Evolutionary conservation across 2,329 filamentous ascomycete species (phyloP).

Genomic region (Zymoseptoria tritici): DNA sequence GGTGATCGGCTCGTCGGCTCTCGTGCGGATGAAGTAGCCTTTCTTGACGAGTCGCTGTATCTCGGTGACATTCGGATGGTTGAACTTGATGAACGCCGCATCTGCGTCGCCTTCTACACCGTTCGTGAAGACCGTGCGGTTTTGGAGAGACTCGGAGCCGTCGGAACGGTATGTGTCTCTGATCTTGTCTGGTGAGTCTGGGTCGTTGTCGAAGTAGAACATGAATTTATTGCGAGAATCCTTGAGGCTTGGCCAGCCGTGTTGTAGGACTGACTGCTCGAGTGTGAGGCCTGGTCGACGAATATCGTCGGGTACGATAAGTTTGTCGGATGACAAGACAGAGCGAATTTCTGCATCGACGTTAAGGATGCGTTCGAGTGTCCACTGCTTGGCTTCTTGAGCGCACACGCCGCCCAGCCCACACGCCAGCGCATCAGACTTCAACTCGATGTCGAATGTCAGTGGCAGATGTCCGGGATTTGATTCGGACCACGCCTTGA

Average conservation of each 20-base stretch:
- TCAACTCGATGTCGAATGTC: conserved; percentile 45
- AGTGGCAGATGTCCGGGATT: conserved; percentile 42
- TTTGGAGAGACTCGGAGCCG: conserved; percentile 34
- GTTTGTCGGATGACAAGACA: conserved; percentile 34
- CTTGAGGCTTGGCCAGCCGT: conserved; percentile 45
- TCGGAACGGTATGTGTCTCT: conserved; percentile 35
- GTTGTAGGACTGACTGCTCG: conserved; percentile 39
- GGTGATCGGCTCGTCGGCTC: conserved; percentile 40
- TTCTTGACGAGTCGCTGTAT: conserved; percentile 41
- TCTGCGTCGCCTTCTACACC: conserved; percentile 39
- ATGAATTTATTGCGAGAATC: conserved; percentile 40
- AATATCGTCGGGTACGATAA: conserved; percentile 44
- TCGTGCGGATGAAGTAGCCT: conserved; percentile 45
- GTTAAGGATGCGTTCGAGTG: conserved; percentile 35
- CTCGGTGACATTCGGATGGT: conserved; percentile 37
- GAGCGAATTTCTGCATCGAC: conserved; percentile 43
- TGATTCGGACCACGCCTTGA: conserved; percentile 40
- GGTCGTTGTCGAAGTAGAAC: conserved; percentile 47
- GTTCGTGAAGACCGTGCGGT: conserved; percentile 45
- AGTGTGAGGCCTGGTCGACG: conserved; percentile 37
- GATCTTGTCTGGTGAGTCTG: conserved; percentile 26
- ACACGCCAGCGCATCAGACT: conserved; percentile 34
- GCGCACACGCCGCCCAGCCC: conserved; percentile 32
- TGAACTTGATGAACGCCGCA: conserved; percentile 46
- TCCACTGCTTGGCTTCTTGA: conserved; percentile 39